phyloP scores from a whole-genome alignment of 495 filamentous ascomycete genomes.

The Trichoderma asperelloides region DNA sequence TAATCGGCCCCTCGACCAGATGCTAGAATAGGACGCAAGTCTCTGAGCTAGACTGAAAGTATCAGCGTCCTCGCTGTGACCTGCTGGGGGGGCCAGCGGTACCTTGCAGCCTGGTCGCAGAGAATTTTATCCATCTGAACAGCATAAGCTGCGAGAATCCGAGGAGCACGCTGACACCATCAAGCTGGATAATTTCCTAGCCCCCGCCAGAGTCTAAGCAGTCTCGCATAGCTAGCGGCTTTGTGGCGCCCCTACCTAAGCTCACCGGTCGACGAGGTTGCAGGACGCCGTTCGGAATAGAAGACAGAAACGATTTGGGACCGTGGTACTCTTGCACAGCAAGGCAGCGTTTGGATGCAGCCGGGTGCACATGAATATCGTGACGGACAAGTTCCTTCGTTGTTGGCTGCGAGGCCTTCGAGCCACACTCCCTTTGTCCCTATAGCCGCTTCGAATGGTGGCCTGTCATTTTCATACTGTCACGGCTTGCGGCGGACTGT shows the following conservation, averaged over 20 bases:
- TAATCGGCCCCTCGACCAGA: neutral
- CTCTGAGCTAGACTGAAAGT: neutral
- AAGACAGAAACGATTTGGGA: neutral
- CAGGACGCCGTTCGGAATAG: neutral
- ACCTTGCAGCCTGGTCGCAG: neutral
- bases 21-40: neutral
- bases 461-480: neutral
- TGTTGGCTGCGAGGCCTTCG: too few species aligned
- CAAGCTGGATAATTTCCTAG: neutral
- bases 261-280: neutral
- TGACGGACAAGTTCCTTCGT: neutral
- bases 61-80: neutral
- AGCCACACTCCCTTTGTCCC: too few species aligned
- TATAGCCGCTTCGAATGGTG: neutral
- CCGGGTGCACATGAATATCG: neutral
- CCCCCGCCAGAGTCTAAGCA: neutral
- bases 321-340: neutral
- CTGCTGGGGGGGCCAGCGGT: neutral
- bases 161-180: neutral
- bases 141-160: neutral
- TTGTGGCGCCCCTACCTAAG: neutral
- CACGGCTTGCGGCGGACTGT: neutral
- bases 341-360: neutral
- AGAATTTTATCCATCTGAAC: neutral
- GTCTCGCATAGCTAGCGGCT: neutral